phyloP scores from a whole-genome alignment of 1,284 basidiomycete species.

The Microbotryomycetes sp. region DNA sequence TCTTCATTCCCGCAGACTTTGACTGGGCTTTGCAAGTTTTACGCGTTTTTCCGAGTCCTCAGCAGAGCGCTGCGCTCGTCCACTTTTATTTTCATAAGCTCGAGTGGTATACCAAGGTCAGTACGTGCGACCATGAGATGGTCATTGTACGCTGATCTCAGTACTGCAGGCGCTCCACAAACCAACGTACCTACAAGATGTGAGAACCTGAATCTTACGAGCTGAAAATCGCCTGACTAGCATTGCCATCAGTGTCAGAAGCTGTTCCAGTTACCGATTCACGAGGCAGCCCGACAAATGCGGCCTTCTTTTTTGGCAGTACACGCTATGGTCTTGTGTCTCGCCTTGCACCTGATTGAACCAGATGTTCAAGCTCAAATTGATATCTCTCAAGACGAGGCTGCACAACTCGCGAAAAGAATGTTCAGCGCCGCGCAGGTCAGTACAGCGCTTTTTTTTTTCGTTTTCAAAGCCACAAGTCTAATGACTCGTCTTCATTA shows the following conservation, averaged over 20 bases:
- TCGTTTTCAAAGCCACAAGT: no score
- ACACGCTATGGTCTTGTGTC: slow-evolving; percentile 36
- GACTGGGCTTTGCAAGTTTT: slow-evolving; percentile 14
- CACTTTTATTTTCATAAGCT: slow-evolving; percentile 36
- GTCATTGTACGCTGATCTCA: background rate
- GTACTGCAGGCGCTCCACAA: background rate
- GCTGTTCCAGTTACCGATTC: slow-evolving; percentile 28
- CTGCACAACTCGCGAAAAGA: slow-evolving; percentile 27
- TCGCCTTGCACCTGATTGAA: slow-evolving; percentile 36
- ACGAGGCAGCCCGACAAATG: slow-evolving; percentile 29
- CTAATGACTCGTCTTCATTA: no score
- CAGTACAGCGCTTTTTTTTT: no score
- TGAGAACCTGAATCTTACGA: no score
- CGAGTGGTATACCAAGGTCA: slow-evolving; percentile 34
- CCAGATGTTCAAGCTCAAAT: slow-evolving; percentile 16
- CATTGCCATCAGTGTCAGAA: slow-evolving; percentile 18
- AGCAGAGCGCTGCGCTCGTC: slow-evolving; percentile 21
- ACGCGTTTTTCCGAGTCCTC: slow-evolving; percentile 11
- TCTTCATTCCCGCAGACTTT: background rate
- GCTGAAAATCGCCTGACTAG: no score
- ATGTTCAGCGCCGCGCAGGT: slow-evolving; percentile 35
- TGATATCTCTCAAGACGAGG: slow-evolving; percentile 28
- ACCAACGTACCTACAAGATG: slow-evolving; percentile 10
- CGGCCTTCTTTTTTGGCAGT: slow-evolving; percentile 33
- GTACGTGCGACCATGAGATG: background rate